Percentiles rank a stretch among this genome's conserved stretches.
Conservation (phyloP, 805 yeast species). For the Yamadazyma endophytica region DNA sequence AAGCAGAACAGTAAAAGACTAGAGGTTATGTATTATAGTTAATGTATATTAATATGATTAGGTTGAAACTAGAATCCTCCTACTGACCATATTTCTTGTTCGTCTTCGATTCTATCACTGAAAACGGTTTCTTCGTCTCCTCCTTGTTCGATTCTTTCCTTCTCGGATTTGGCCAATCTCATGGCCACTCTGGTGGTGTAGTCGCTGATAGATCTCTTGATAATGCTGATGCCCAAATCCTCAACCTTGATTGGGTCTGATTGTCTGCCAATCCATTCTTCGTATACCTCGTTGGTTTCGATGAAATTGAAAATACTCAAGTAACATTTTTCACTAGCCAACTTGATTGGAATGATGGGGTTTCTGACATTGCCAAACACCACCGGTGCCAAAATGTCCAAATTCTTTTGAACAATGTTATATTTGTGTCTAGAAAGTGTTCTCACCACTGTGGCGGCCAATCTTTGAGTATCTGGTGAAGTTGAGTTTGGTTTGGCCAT, state of each 20-base stretch:
- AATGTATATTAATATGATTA: conserved; percentile 4
- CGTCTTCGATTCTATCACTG: conserved; percentile 84
- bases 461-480: conserved; percentile 74
- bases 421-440: conserved; percentile 66
- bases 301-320: conserved; percentile 68
- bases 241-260: conserved; percentile 34
- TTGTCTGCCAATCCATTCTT: conserved; percentile 56
- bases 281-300: conserved; percentile 59
- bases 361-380: conserved; percentile 84
- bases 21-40: conserved; percentile 7
- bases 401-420: conserved; percentile 46
- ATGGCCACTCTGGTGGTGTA: conserved; percentile 87
- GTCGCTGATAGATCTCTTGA: conserved; percentile 75
- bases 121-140: conserved; percentile 85
- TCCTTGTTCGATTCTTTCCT: conserved; percentile 84
- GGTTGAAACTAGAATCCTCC: conserved; percentile 40
- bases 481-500: conserved; percentile 52
- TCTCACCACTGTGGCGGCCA: conserved; percentile 70
- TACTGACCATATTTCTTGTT: conserved; percentile 82
- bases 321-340: conserved; percentile 92
- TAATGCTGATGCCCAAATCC: conserved; percentile 39
- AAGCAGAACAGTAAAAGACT: conserved; percentile 9
- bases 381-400: conserved; percentile 60
- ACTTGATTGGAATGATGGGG: conserved; percentile 81
- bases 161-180: conserved; percentile 79